Base-by-base conservation (phyloP, 2,329 filamentous ascomycete species). In the Ciborinia camelliae region DNA sequence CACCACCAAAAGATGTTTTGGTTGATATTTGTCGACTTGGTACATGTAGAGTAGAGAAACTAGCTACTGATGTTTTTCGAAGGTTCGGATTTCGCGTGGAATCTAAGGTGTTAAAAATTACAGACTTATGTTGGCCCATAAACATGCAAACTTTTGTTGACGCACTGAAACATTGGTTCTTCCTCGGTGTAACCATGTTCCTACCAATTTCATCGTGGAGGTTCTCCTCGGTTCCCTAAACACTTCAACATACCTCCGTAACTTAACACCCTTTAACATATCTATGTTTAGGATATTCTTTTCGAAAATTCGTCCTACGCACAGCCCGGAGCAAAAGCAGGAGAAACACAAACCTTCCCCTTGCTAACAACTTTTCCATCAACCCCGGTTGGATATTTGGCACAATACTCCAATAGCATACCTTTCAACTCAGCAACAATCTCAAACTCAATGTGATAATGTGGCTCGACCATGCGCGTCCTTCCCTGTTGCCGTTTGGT, bases 281-380 rank as follows among this genome's bases (percentile, higher is more conserved):
- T 35, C 5, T 53, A 53, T 53, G 35, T 15, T 23, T 5, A n/a
- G 6, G 18, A 23, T 14, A 6, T 53, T 9, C 23, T 8, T 28
- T 28, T 58, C 18, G 58, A 39, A 28, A 32, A 37, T 62, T 66
- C 1, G 6, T 14, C 20, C 35, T 20, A 52, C 10, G 20, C 20
- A 35, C 50, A 52, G 3, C 66, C 67, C 15, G 66, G 66, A 18
- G 43, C 23, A 37, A 71, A 70, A 18, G 67, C 67, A 23, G 67
- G 66, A 54, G 68, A 66, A 47, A 71, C 65, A 30, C 60, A 68
- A 28, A 71, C 47, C 32, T 70, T 67, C 18, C 43, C 57, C 5
- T n/a, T 39, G 4, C 23, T 48, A 23, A 32, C n/a, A 30, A 51
- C 41, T n/a, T 32, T 54, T 12, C 55, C 63, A 18, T 26, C 18